Base-by-base conservation (phyloP, 1,139 yeast species). In the Geotrichum histeridarum region DNA sequence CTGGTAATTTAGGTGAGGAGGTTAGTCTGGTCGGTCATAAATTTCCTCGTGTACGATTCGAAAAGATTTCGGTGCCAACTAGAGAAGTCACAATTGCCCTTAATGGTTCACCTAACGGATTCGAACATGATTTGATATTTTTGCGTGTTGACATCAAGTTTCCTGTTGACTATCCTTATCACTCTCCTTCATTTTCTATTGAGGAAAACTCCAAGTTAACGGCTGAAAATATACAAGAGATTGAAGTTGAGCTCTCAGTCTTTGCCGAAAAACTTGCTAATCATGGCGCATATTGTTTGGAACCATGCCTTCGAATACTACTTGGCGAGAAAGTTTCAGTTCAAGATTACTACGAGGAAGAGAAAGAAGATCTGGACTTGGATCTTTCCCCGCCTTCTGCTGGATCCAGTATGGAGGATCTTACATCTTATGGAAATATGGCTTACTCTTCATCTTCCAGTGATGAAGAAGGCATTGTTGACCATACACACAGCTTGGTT, bases 11-110 rank as follows among this genome's bases (percentile, higher is more conserved):
- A 22, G 96, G 96, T 4, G 97, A 90, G 68, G 98, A 93, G 67
- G 91, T 91, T 1, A 85, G 95, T 61, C 76, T 81, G 33, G 93
- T 91, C 8, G 96, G 97, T 0, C 93, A 86, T 63, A 88, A 87
- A 63, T 90, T 93, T 65, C 96, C 97, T 0, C 87, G 86, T 60
- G 79, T 93, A 1, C 74, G 84, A 2, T 91, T 93, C 67, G 98
- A 93, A 63, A 83, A 83, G 64, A 90, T 93, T 7, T 83, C 93
- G 1, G 95, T 93, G 0, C 81, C 95, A 0, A 85, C 95, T 0
- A 96, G 98, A 36, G 84, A 79, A 42, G 73, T 91, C 55, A 82
- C 83, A 1, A 70, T 93, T 8, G 83, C 95, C 36, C 70, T 93
- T 53, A 78, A 82, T 58, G 97, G 97, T 0, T 95, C 97, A 14